Conservation (phyloP, 768 basidiomycete genomes). For the Pleurotus pulmonarius region DNA sequence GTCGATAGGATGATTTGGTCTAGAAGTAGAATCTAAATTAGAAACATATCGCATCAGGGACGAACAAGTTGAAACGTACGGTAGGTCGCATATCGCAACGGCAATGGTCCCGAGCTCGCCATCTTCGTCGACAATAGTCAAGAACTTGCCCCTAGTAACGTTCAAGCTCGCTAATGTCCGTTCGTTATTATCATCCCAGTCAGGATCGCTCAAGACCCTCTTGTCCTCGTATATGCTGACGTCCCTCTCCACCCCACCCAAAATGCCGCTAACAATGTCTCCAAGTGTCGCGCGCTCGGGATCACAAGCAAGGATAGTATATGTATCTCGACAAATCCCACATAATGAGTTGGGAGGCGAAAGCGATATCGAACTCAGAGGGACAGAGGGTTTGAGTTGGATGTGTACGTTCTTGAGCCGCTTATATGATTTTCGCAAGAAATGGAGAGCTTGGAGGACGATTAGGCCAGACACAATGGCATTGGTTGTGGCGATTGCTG, state of each 20-base stretch:
- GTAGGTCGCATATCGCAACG: constrained; percentile 62
- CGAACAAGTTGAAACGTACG: constrained; percentile 47
- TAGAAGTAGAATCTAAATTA: constrained; percentile 19
- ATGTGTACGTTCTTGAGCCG: constrained; percentile 72
- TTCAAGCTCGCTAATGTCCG: constrained; percentile 80
- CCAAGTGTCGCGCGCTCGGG: constrained; percentile 63
- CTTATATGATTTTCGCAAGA: constrained; percentile 64
- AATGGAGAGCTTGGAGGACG: constrained; percentile 86
- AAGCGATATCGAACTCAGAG: constrained; percentile 67
- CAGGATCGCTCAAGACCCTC: constrained; percentile 85
- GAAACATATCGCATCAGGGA: too few relatives aligned
- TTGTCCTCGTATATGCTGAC: constrained; percentile 87
- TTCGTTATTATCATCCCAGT: constrained; percentile 87
- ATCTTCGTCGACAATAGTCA: constrained; percentile 88
- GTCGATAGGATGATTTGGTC: constrained; percentile 53
- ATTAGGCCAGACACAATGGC: constrained; percentile 95
- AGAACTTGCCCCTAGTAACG: constrained; percentile 79
- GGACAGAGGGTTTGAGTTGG: constrained; percentile 74
- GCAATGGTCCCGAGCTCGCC: constrained; percentile 69
- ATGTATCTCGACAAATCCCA: constrained; percentile 84
- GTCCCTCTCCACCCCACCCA: constrained; percentile 55
- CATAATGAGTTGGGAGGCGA: constrained; percentile 74
- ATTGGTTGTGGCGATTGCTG: constrained; percentile 98
- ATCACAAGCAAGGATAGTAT: constrained; percentile 72
- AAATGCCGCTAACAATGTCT: constrained; percentile 65